Evolutionary conservation across 2,329 filamentous ascomycete genomes (phyloP).

Genomic region (Verticillium albo-atrum): DNA sequence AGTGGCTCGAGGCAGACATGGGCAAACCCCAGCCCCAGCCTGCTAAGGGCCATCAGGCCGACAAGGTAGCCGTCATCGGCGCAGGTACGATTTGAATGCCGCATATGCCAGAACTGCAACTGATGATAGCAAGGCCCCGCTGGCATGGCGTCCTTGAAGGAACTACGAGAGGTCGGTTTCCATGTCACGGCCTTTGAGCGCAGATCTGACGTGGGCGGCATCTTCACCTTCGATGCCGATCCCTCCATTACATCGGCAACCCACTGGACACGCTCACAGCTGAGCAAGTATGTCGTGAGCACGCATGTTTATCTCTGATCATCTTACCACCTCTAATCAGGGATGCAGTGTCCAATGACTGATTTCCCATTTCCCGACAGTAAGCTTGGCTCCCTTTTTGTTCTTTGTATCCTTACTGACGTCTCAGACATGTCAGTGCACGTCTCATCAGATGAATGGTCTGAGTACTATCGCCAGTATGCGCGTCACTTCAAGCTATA

Average conservation of each 20-base stretch:
- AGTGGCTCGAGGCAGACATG: not conserved
- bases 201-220: conserved; percentile 14
- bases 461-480: conserved; percentile 17
- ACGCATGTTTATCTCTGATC: not conserved
- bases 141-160: conserved; percentile 17
- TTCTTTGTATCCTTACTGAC: not conserved
- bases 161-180: conserved; percentile 17
- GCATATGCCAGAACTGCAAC: no score
- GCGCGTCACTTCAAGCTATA: conserved; percentile 13
- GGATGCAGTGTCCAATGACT: conserved; percentile 13
- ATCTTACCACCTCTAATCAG: not conserved
- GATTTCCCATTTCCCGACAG: conserved; percentile 19
- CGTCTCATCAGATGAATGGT: conserved; percentile 2
- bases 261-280: conserved; percentile 12
- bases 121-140: conserved; percentile 10
- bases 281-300: conserved; percentile 20
- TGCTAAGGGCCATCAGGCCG: not conserved
- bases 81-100: conserved; percentile 7
- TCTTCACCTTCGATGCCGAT: conserved; percentile 17
- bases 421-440: not conserved
- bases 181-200: conserved; percentile 17
- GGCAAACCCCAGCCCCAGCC: not conserved
- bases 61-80: conserved; percentile 14
- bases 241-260: conserved; percentile 15
- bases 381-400: conserved; percentile 5